Evolutionary conservation across 140 eudicot genomes (phyloP).

Genomic region (Anethum foeniculum): DNA sequence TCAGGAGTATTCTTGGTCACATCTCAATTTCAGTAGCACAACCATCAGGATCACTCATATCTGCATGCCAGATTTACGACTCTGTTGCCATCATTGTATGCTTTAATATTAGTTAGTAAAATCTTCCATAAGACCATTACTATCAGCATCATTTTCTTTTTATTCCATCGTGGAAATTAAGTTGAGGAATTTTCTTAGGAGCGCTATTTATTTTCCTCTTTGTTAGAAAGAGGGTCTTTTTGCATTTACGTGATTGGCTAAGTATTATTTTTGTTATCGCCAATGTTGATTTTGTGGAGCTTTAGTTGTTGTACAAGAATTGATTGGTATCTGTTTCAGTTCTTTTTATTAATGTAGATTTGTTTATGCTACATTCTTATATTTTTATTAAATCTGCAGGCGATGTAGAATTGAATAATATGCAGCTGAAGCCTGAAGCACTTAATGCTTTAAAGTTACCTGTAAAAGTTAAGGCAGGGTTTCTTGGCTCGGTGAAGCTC

Average conservation of each 20-base stretch:
- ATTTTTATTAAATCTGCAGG: constrained; percentile 34
- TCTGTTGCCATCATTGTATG: neutral
- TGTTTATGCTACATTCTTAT: neutral
- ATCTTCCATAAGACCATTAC: neutral
- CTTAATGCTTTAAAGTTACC: constrained; percentile 94
- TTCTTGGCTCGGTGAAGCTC: constrained; percentile 94
- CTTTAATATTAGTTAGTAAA: neutral
- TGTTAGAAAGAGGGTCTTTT: neutral
- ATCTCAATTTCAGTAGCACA: neutral
- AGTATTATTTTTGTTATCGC: neutral
- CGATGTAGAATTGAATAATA: constrained; percentile 87
- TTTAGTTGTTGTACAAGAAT: neutral
- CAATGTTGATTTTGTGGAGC: neutral
- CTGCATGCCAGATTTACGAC: neutral
- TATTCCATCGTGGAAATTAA: neutral
- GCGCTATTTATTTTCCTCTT: neutral
- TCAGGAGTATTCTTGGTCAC: neutral
- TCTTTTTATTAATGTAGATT: neutral
- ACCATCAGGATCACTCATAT: neutral
- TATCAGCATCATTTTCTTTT: neutral
- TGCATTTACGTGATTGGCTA: neutral
- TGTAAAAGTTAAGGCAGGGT: constrained; percentile 94
- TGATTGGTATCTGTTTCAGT: neutral
- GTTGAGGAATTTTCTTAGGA: neutral
- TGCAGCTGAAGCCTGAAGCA: constrained; percentile 99